Evolutionary conservation across 345 rosid species (phyloP), one percentile per base, ranked within the genome.

Genomic region (Eutrema japonicum): DNA sequence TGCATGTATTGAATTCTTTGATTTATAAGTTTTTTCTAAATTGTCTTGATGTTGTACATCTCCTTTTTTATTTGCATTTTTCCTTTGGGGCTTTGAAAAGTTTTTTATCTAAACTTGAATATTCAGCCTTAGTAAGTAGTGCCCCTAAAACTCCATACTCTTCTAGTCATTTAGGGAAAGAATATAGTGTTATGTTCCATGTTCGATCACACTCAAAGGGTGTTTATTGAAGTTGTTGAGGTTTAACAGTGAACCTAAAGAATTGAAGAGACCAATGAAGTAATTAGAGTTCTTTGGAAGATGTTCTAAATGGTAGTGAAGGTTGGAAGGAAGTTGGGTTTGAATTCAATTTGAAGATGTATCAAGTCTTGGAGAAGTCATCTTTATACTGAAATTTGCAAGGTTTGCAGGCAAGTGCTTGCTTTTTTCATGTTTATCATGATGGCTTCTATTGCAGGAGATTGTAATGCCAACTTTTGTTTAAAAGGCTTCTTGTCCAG

Each of bases 321-420:
- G 99, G 83, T 87, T 87, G 88, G 93, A 90, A 88, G 99, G 91
- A 92, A 86, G 96, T 94, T 89, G 90, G 82, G 96, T 92, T 84
- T 95, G 96, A 88, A 78, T 92, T 82, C 92, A 85, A 84, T 95
- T 88, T 87, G 96, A 86, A 87, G 99, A 88, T 86, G 79, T 95
- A 82, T 86, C 96, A 92, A 90, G 93, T 94, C 94, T 90, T 86
- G 99, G 82, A 92, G 97, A 91, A 91, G 95, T 91, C 93, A 79
- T 86, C 93, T 94, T 94, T 85, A 81, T 88, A 82, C 88, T 91
- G 90, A 84, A 83, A 87, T 82, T 85, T 90, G 82, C 96, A 77
- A 95, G 92, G 83, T 90, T 87, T 87, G 97, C 92, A 92, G 97
- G 93, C 91, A 74, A 82, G 96, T 89, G 97, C 96, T 90, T 92